A percentile compares a stretch with the other conserved stretches of the same genome.
Evolutionary conservation across 768 basidiomycete species (phyloP).

Genomic region (Trametes gibbosa): DNA sequence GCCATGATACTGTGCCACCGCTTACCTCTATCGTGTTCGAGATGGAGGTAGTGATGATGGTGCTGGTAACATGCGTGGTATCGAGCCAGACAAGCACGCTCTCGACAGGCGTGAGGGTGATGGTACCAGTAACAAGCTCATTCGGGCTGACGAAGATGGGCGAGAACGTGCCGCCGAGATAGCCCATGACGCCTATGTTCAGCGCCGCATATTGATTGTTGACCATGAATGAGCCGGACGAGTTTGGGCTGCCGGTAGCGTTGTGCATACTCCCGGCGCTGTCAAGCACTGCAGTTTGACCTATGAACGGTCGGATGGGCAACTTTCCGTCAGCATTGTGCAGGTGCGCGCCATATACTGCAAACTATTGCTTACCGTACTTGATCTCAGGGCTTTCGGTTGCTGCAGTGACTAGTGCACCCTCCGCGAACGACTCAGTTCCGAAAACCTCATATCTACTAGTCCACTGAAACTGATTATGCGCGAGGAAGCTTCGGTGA

Average conservation of each 20-base stretch:
- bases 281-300: neutral
- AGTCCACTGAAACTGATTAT: neutral
- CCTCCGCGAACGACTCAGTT: neutral
- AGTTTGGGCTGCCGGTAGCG: neutral
- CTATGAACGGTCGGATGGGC: neutral
- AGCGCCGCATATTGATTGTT: neutral
- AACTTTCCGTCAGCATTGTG: neutral
- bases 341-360: neutral
- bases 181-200: neutral
- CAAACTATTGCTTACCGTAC: neutral
- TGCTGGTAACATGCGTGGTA: neutral
- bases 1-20: too few relatives aligned
- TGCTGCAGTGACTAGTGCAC: neutral
- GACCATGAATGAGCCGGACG: neutral
- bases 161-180: neutral
- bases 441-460: neutral
- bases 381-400: neutral
- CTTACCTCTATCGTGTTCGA: neutral
- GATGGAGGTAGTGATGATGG: neutral
- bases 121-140: neutral
- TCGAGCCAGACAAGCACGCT: neutral
- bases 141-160: neutral
- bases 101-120: neutral
- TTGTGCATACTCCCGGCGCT: neutral
- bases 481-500: neutral